Evolutionary conservation across 108 stramenopile genomes (phyloP).

Genomic region (Schizochytrium sp.): DNA sequence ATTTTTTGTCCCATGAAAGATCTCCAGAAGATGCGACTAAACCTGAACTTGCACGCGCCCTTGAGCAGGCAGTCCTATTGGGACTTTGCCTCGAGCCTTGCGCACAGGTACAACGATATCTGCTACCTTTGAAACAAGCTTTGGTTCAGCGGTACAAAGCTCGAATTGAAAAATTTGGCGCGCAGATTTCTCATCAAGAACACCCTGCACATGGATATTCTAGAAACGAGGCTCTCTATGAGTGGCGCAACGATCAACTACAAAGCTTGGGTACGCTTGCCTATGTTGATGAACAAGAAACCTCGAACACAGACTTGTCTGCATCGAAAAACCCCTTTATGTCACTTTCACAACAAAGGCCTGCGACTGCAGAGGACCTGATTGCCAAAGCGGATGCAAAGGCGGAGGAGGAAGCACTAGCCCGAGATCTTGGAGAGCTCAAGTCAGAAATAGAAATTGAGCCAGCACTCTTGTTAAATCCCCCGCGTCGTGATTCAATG

Average conservation of each 20-base stretch:
- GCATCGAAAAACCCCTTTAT: too few relatives aligned
- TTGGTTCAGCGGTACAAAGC: background rate
- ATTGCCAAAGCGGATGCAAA: too few relatives aligned
- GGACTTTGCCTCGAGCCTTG: conserved; percentile 42
- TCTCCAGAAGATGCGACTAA: background rate
- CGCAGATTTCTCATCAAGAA: background rate
- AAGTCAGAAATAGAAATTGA: too few relatives aligned
- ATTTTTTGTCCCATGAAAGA: background rate
- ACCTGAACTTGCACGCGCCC: background rate
- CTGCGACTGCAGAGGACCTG: too few relatives aligned
- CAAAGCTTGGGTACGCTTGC: background rate
- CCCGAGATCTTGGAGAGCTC: too few relatives aligned
- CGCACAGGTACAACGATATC: background rate
- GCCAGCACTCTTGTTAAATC: too few relatives aligned
- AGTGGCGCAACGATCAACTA: background rate
- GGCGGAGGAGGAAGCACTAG: too few relatives aligned
- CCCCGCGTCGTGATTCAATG: too few relatives aligned
- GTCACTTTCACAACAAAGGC: too few relatives aligned
- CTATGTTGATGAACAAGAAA: background rate
- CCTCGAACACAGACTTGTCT: background rate
- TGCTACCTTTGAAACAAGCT: background rate
- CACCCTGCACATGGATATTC: conserved; percentile 9
- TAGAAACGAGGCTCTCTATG: background rate
- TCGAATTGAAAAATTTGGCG: background rate
- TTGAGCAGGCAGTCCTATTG: conserved; percentile 6